Percentiles rank a stretch among this genome's conserved stretches.
phyloP scores from a whole-genome alignment of 331 rosid genomes.

The Prunus yedoensis region DNA sequence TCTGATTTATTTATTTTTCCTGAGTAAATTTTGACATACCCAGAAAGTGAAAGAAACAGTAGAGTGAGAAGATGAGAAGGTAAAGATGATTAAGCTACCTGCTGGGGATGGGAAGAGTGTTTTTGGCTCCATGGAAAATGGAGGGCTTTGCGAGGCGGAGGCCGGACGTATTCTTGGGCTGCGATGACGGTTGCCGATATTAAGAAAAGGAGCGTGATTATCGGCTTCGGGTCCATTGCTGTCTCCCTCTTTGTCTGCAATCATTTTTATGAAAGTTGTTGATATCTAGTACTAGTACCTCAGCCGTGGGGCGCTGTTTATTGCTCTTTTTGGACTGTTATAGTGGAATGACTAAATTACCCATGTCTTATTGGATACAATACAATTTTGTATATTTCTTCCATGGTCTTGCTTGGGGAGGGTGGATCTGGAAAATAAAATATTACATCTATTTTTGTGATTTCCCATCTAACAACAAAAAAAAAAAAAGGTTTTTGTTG shows the following conservation, averaged over 20 bases:
- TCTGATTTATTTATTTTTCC: not conserved
- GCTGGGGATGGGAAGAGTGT: conserved; percentile 62
- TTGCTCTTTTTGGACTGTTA: conserved; percentile 8
- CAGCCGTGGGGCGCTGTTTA: not conserved
- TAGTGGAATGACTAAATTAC: not conserved
- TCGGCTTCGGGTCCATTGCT: conserved; percentile 41
- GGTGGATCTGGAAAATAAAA: not conserved
- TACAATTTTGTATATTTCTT: too few relatives aligned
- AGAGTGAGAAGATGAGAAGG: not conserved
- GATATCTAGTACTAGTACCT: not conserved
- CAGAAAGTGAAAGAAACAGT: not conserved
- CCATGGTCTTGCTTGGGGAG: not conserved
- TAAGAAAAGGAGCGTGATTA: conserved; percentile 21
- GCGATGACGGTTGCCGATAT: conserved; percentile 29
- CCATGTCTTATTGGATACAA: not conserved
- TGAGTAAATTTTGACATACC: conserved; percentile 1
- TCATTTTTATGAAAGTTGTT: not conserved
- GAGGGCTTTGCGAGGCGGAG: conserved; percentile 66
- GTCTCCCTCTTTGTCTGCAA: not conserved
- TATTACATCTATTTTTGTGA: too few relatives aligned
- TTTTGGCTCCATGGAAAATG: conserved; percentile 52
- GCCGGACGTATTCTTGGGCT: conserved; percentile 67
- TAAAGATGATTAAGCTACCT: conserved; percentile 38
- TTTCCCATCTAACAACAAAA: too few relatives aligned
- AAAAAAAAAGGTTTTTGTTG: too few relatives aligned